These are phyloP conservation scores for Lipomyces sp. DNA, from an alignment of 805 yeast species.

Conservation along the genomic window DNA sequence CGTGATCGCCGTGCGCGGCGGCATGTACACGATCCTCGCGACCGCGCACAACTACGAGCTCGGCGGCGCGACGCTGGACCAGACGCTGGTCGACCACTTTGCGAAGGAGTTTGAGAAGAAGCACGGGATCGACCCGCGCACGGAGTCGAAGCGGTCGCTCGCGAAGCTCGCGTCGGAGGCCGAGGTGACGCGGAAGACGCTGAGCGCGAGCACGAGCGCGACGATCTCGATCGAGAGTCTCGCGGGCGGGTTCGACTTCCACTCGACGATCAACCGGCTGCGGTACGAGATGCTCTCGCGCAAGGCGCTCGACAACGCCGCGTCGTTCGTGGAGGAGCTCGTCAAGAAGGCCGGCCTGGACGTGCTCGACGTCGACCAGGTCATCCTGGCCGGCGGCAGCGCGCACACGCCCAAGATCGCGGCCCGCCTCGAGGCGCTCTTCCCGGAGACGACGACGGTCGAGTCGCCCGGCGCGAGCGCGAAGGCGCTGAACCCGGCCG, in stretches of 20 bases:
- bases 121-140: slow-evolving; percentile 73
- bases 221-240: slow-evolving; percentile 92
- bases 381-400: slow-evolving; percentile 88
- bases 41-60: slow-evolving; percentile 76
- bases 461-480: slow-evolving; percentile 71
- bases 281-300: slow-evolving; percentile 87
- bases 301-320: slow-evolving; percentile 69
- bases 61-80: slow-evolving; percentile 88
- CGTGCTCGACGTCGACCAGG: slow-evolving; percentile 82
- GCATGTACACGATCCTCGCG: slow-evolving; percentile 82
- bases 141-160: slow-evolving; percentile 67
- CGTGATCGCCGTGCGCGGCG: slow-evolving; percentile 88
- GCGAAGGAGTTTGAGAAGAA: slow-evolving; percentile 94
- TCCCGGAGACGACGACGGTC: slow-evolving; percentile 75
- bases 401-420: slow-evolving; percentile 92
- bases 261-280: slow-evolving; percentile 87
- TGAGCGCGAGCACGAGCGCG: slow-evolving; percentile 82
- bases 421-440: slow-evolving; percentile 62
- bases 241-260: slow-evolving; percentile 92
- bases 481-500: slow-evolving; percentile 83
- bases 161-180: slow-evolving; percentile 87
- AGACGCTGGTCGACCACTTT: slow-evolving; percentile 71
- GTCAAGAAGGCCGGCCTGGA: slow-evolving; percentile 83
- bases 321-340: slow-evolving; percentile 67
- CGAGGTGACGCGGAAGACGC: slow-evolving; percentile 80